Percentiles rank a stretch among this genome's conserved stretches.
Evolutionary conservation across 352 stramenopile species (phyloP).

Genomic region (Pythium chondricola): DNA sequence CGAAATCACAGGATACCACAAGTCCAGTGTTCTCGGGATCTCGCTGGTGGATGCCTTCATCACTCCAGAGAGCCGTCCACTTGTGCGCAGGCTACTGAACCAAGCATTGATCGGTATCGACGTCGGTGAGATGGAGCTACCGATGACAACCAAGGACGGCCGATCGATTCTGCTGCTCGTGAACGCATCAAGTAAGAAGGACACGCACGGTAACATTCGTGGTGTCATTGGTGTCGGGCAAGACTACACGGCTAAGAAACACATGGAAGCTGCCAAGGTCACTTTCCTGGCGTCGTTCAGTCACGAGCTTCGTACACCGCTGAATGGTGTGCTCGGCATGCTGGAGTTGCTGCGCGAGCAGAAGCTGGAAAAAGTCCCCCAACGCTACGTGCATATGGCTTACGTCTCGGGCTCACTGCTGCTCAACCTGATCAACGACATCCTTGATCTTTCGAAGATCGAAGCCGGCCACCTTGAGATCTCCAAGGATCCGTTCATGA

Average conservation of each 20-base stretch:
- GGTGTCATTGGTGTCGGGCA: slow-evolving; percentile 90
- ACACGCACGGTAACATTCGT: slow-evolving; percentile 89
- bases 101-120: slow-evolving; percentile 79
- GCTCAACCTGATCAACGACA: slow-evolving; percentile 90
- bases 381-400: slow-evolving; percentile 81
- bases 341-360: slow-evolving; percentile 76
- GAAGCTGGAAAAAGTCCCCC: slow-evolving; percentile 49
- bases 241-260: slow-evolving; percentile 87
- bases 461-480: slow-evolving; percentile 90
- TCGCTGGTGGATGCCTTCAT: slow-evolving; percentile 81
- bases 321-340: slow-evolving; percentile 84
- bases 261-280: slow-evolving; percentile 82
- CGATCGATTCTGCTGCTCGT: slow-evolving; percentile 65
- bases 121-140: slow-evolving; percentile 85
- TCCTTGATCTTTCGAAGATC: slow-evolving; percentile 91
- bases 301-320: slow-evolving; percentile 72
- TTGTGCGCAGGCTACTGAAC: slow-evolving; percentile 69
- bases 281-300: slow-evolving; percentile 86
- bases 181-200: slow-evolving; percentile 84
- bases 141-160: slow-evolving; percentile 74
- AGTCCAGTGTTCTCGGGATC: slow-evolving; percentile 55
- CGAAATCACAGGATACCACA: slow-evolving; percentile 77
- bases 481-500: slow-evolving; percentile 76
- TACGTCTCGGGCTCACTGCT: slow-evolving; percentile 83
- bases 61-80: slow-evolving; percentile 54